Base-by-base conservation (phyloP, 2,329 filamentous ascomycete genomes). In the Colletotrichum liaoningense region DNA sequence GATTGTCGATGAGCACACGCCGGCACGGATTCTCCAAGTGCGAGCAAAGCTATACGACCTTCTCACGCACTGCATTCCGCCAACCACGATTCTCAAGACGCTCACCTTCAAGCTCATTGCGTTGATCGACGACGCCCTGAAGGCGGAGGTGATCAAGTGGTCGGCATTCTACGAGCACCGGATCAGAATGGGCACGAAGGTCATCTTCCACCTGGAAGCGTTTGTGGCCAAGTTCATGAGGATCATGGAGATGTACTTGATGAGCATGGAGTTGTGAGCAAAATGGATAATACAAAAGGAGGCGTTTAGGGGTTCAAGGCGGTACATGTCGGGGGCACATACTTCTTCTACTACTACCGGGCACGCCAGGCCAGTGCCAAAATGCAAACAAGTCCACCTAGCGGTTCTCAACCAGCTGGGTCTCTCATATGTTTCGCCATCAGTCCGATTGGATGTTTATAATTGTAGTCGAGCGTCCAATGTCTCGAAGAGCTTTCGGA, bases 191-290 rank as follows among this genome's bases (percentile, higher is more conserved):
- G 97, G 97, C 64, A 95, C 90, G 73, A 99, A 99, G 88, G 94
- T 97, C 72, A 98, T 99, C 75, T 99, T 99, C 84, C 97, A 99
- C 80, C 86, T 99, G 4, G 97, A 99, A 84, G 97, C 97, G 4
- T 99, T 99, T 83, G 97, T 99, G 72, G 96, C 96, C 71, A 98
- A 98, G 86, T 98, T 98, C 82, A 98, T 99, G 96, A 91, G 96
- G 78, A 91, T 98, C 77, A 90, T 96, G 75, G 97, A 99, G 86
- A 96, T 95, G 91, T 97, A 91, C 80, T 83, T 93, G 70, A 96
- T 97, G 94, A 94, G 92, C 76, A 95, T 97, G 92, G 94, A 95
- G 67, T 86, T 91, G 84, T 91, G 80, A 85, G 54, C 33, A 42
- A 58, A 22, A 42, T 52, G 56, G 63, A 67, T 72, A 57, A 65